Conservation (phyloP, 805 yeast species). For the Wickerhamiella alocasiicola region DNA sequence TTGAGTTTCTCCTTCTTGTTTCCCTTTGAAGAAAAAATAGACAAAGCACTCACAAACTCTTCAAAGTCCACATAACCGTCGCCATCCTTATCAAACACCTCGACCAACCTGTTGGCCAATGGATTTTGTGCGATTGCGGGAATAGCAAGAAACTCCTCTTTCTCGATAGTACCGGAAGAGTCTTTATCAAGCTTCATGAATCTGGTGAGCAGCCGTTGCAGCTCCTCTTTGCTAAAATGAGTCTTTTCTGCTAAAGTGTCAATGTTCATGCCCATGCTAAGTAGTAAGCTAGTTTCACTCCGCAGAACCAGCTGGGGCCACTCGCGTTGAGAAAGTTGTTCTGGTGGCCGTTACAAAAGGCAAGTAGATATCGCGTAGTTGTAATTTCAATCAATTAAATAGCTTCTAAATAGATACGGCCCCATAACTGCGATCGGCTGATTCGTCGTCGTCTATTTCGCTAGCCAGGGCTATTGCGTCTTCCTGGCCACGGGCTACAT, state of each 20-base stretch:
- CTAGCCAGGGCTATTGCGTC: constrained; percentile 31
- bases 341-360: too few species aligned
- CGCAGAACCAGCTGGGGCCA: not conserved
- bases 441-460: too few species aligned
- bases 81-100: constrained; percentile 85
- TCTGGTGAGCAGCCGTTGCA: constrained; percentile 78
- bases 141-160: constrained; percentile 76
- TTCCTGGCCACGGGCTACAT: constrained; percentile 48
- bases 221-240: constrained; percentile 68
- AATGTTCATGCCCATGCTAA: constrained; percentile 8
- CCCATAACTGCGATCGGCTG: too few species aligned
- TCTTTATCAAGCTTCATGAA: constrained; percentile 93
- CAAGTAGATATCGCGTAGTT: too few species aligned
- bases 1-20: constrained; percentile 65
- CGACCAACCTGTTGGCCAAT: constrained; percentile 77
- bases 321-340: too few species aligned
- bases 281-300: too few species aligned
- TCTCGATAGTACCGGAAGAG: constrained; percentile 83
- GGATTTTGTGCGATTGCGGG: constrained; percentile 92
- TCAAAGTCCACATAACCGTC: constrained; percentile 91
- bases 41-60: constrained; percentile 77
- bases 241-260: constrained; percentile 25
- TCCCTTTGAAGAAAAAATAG: constrained; percentile 79
- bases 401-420: too few species aligned
- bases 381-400: too few species aligned